Evolutionary conservation across 2,329 filamentous ascomycete genomes (phyloP).

Genomic region (Microcera coccophila): DNA sequence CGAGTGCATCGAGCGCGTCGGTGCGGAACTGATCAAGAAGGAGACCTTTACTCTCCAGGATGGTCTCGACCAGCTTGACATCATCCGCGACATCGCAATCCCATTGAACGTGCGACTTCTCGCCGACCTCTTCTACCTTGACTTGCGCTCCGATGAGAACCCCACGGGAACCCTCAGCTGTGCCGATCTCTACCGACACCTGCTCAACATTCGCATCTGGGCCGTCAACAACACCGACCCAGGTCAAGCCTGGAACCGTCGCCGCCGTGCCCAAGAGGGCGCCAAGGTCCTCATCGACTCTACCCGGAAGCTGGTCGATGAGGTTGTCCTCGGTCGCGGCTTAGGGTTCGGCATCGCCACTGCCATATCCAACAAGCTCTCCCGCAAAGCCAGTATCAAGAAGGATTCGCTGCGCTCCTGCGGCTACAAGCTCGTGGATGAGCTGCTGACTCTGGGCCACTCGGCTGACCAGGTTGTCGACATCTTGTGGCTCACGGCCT

Average conservation of each 20-base stretch:
- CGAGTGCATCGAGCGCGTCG: conserved; percentile 32
- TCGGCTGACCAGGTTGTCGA: conserved; percentile 34
- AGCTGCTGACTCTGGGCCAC: conserved; percentile 33
- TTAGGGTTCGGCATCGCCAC: conserved; percentile 30
- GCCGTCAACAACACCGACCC: conserved; percentile 47
- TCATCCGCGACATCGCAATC: conserved; percentile 54
- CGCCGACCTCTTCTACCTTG: conserved; percentile 55
- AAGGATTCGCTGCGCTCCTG: conserved; percentile 37
- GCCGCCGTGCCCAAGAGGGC: conserved; percentile 40
- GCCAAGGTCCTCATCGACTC: conserved; percentile 35
- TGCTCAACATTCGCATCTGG: conserved; percentile 44
- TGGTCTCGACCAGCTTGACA: conserved; percentile 39
- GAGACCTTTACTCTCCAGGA: conserved; percentile 35
- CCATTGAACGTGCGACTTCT: conserved; percentile 54
- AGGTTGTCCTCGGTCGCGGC: conserved; percentile 31
- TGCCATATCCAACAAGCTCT: conserved; percentile 26
- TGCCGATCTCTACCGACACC: conserved; percentile 39
- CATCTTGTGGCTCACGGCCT: conserved; percentile 37
- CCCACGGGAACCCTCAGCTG: conserved; percentile 45
- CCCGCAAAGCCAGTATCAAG: conserved; percentile 29
- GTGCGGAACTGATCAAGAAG: conserved; percentile 38
- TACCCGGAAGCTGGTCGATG: conserved; percentile 39
- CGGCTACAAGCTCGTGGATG: conserved; percentile 37
- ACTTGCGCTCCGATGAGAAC: conserved; percentile 52
- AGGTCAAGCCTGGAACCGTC: conserved; percentile 43